Evolutionary conservation across 345 rosid genomes (phyloP).

Genomic region (Eucalyptus polybractea): DNA sequence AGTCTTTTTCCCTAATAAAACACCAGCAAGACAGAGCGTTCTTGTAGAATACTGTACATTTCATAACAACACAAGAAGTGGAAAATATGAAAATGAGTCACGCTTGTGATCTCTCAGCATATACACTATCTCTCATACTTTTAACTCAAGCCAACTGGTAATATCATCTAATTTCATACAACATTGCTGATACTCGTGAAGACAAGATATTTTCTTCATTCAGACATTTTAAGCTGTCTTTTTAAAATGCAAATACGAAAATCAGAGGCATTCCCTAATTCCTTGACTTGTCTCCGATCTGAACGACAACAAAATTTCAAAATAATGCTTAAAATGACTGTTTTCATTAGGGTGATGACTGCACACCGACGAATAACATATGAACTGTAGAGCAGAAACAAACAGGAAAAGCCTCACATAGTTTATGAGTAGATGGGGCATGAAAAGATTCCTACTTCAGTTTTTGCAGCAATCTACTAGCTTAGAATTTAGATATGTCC

Average conservation of each 20-base stretch:
- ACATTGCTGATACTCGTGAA: not conserved
- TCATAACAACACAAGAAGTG: not conserved
- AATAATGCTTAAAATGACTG: not conserved
- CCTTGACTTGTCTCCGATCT: not conserved
- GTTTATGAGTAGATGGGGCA: not conserved
- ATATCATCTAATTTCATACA: not conserved
- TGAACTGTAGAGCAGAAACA: not conserved
- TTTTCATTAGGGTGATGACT: not conserved
- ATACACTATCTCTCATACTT: not conserved
- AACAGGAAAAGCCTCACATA: not conserved
- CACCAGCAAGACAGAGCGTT: not conserved
- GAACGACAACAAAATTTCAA: not conserved
- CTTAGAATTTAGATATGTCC: not conserved
- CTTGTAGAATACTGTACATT: not conserved
- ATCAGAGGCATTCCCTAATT: not conserved
- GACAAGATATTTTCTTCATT: not conserved
- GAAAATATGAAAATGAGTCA: not conserved
- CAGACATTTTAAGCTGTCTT: not conserved
- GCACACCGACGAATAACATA: not conserved
- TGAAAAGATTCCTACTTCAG: not conserved
- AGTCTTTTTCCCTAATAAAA: not conserved
- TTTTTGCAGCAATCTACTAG: not conserved
- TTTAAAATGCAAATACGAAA: not conserved
- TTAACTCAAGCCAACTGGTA: not conserved
- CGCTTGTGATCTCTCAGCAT: not conserved